Evolutionary conservation across 441 rosid genomes (phyloP).

Genomic region (Iberis amara): DNA sequence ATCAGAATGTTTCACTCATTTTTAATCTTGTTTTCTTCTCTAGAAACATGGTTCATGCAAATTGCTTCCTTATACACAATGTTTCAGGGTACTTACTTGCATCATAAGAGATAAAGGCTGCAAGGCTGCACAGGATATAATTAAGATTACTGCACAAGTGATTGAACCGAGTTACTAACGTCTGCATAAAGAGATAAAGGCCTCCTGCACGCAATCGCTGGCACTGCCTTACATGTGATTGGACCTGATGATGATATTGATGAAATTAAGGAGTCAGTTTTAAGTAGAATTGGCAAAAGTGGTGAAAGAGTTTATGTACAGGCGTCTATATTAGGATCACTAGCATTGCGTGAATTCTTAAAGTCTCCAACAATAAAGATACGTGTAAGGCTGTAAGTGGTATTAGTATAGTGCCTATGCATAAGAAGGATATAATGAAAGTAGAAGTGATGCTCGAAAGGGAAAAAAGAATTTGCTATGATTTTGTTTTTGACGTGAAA

Average conservation of each 20-base stretch:
- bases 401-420: conserved; percentile 84
- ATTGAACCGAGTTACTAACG: conserved; percentile 15
- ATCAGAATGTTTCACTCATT: no score
- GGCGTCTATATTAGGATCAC: conserved; percentile 89
- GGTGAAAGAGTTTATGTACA: conserved; percentile 95
- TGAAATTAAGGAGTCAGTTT: conserved; percentile 64
- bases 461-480: conserved; percentile 83
- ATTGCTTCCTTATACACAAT: conserved; percentile 10
- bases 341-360: conserved; percentile 84
- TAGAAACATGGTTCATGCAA: conserved; percentile 14
- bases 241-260: conserved; percentile 80
- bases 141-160: conserved; percentile 92
- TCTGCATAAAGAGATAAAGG: no score
- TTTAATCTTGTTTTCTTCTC: no score
- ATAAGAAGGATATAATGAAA: conserved; percentile 87
- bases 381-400: conserved; percentile 95
- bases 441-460: conserved; percentile 94
- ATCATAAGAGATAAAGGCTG: conserved; percentile 83
- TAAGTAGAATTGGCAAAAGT: conserved; percentile 76
- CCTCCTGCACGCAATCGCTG: conserved; percentile 92
- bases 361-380: conserved; percentile 76
- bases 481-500: conserved; percentile 93
- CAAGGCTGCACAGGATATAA: no score
- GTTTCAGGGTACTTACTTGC: conserved; percentile 81
- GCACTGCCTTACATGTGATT: conserved; percentile 73